Conservation (phyloP, 1,284 basidiomycete genomes). For the Ustilago xerochloae region DNA sequence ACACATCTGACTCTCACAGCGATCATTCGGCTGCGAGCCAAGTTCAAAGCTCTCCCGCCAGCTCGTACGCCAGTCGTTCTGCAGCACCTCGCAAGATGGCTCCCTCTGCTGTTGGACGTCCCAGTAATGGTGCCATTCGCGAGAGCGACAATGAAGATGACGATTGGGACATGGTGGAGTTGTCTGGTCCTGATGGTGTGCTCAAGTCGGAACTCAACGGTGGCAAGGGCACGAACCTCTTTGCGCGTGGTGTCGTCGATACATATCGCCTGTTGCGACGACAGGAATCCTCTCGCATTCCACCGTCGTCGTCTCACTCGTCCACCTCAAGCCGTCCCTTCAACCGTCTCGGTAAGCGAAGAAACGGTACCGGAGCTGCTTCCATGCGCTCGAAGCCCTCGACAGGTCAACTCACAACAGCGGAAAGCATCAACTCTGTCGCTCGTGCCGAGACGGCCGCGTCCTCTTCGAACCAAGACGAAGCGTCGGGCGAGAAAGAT, state of each 20-base stretch:
- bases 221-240: constrained; percentile 65
- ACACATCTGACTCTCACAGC: constrained; percentile 46
- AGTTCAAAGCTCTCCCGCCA: constrained; percentile 43
- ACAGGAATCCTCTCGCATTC: constrained; percentile 60
- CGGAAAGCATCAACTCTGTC: constrained; percentile 28
- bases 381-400: constrained; percentile 37
- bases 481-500: constrained; percentile 12
- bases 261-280: constrained; percentile 71
- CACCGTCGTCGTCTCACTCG: constrained; percentile 37
- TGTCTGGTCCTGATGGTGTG: constrained; percentile 43
- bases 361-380: constrained; percentile 24
- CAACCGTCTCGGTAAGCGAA: constrained; percentile 51
- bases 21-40: constrained; percentile 41
- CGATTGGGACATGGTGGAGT: constrained; percentile 67
- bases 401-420: constrained; percentile 31
- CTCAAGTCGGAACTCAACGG: constrained; percentile 65
- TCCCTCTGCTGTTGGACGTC: constrained; percentile 47
- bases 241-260: constrained; percentile 66
- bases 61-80: constrained; percentile 35
- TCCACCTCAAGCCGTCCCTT: constrained; percentile 46
- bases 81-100: constrained; percentile 26
- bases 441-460: constrained; percentile 2
- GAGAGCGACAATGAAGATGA: constrained; percentile 53
- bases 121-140: constrained; percentile 48
- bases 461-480: neutral